Conservation (phyloP, 768 basidiomycete genomes). For the Grammothele lineata region DNA sequence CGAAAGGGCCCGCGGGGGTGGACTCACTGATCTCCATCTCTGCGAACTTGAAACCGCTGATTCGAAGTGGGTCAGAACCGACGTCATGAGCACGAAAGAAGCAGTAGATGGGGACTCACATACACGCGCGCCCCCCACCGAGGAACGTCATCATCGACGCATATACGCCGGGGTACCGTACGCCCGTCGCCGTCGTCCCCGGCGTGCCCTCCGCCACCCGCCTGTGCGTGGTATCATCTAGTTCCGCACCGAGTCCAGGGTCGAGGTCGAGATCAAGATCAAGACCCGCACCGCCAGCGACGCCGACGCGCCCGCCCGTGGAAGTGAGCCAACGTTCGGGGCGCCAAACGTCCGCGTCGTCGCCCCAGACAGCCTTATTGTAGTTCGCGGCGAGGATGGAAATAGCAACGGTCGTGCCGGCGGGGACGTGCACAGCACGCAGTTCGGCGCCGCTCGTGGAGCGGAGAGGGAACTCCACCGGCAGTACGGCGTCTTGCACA, state of each 20-base stretch:
- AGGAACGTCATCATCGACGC: conserved; percentile 24
- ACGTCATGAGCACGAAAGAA: too few relatives aligned
- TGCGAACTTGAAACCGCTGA: conserved; percentile 21
- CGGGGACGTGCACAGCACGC: conserved; percentile 37
- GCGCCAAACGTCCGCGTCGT: conserved; percentile 48
- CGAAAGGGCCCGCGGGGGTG: too few relatives aligned
- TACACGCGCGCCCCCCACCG: conserved; percentile 18
- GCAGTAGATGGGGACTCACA: conserved; percentile 7
- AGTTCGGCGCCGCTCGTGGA: conserved; percentile 35
- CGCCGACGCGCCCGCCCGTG: background rate
- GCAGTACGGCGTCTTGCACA: conserved; percentile 48
- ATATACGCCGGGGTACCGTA: conserved; percentile 20
- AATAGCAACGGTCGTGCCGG: conserved; percentile 40
- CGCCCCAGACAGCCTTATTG: conserved; percentile 55
- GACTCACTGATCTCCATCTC: conserved; percentile 21
- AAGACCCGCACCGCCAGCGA: background rate
- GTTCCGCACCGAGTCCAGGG: too few relatives aligned
- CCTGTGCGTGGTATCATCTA: background rate
- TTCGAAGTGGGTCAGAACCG: background rate
- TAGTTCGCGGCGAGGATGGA: conserved; percentile 45
- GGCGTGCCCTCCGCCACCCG: background rate
- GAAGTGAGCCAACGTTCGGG: conserved; percentile 57
- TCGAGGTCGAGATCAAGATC: conserved; percentile 8
- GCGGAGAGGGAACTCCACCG: conserved; percentile 42
- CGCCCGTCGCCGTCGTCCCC: conserved; percentile 3